These are phyloP conservation scores for Trifolium subterraneum DNA, from an alignment of 306 rosid species.

Conservation along the genomic window DNA sequence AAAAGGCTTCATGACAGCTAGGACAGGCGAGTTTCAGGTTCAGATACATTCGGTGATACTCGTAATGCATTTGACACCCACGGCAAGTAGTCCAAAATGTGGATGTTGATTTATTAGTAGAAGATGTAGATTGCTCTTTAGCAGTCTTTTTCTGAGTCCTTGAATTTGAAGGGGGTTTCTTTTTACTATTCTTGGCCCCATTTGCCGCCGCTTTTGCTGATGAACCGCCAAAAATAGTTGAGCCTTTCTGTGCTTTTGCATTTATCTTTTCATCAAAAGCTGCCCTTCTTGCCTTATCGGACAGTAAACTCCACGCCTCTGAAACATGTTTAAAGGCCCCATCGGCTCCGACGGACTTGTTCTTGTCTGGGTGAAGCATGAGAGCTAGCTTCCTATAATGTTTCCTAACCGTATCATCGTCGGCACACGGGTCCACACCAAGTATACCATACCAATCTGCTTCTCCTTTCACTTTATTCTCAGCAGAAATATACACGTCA, in stretches of 20 bases:
- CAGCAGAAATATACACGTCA: conserved; percentile 77
- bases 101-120: conserved; percentile 58
- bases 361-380: conserved; percentile 93
- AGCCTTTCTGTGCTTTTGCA: conserved; percentile 52
- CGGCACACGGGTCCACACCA: conserved; percentile 67
- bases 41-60: conserved; percentile 83
- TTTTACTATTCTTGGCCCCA: conserved; percentile 62
- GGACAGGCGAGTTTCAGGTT: conserved; percentile 92
- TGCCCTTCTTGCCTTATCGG: conserved; percentile 70
- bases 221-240: conserved; percentile 52
- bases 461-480: conserved; percentile 72
- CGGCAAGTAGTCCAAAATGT: conserved; percentile 96
- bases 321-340: conserved; percentile 92
- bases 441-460: conserved; percentile 91
- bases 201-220: conserved; percentile 58
- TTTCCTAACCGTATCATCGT: conserved; percentile 74
- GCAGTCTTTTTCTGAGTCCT: conserved; percentile 61
- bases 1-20: conserved; percentile 80
- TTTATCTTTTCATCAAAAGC: conserved; percentile 68
- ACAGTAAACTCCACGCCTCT: conserved; percentile 88
- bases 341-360: conserved; percentile 84
- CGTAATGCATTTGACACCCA: conserved; percentile 93
- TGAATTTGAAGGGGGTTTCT: conserved; percentile 43
- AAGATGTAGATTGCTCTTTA: conserved; percentile 58
- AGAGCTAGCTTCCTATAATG: conserved; percentile 89